Base-by-base conservation (phyloP, 2,329 filamentous ascomycete species). In the Aspergillus ochraceus region DNA sequence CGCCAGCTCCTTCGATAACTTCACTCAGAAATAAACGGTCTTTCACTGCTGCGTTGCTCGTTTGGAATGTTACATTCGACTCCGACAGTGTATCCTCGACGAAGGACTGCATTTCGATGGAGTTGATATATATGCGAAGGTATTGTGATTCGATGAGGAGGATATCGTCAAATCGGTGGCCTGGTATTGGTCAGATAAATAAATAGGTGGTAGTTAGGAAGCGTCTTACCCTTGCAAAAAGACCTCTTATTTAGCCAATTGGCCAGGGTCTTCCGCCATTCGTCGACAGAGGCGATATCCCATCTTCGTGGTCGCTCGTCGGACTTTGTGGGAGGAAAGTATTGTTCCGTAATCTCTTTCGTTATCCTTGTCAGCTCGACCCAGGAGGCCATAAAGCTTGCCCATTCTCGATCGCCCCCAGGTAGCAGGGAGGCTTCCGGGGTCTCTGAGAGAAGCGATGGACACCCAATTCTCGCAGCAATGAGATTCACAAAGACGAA, bases 51-150 rank as follows among this genome's bases (percentile, higher is more conserved):
- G 55, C 58, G 19, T 59, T 59, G 24, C 61, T 51, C 17, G 59
- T 57, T 14, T 59, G 47, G 45, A n/a, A 2, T 42, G 6, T 56
- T 55, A 14, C 36, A 51, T 2, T 60, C 57, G 45, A 63, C 49
- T 51, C 11, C 51, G 52, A 1, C 65, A 53, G 6, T 74, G 77
- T 29, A 77, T 75, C 26, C 60, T 82, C 80, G 12, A 82, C 79
- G 6, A 83, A 75, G 3, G 79, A 78, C 65, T 83, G 81, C 62
- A 83, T 78, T 4, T 79, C 80, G 1, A 83, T 71, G 59, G 65
- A 69, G 55, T 67, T 73, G 64, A 66, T 67, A 66, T 70, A 73
- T 9, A 75, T 68, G 19, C 68, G 60, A 9, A 74, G 69, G 49
- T 74, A 73, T 57, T 74, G 68, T 62, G 76, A 82, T 59, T 83